Conservation (phyloP, 441 rosid genomes). For the Euphorbia schlechtendalii region DNA sequence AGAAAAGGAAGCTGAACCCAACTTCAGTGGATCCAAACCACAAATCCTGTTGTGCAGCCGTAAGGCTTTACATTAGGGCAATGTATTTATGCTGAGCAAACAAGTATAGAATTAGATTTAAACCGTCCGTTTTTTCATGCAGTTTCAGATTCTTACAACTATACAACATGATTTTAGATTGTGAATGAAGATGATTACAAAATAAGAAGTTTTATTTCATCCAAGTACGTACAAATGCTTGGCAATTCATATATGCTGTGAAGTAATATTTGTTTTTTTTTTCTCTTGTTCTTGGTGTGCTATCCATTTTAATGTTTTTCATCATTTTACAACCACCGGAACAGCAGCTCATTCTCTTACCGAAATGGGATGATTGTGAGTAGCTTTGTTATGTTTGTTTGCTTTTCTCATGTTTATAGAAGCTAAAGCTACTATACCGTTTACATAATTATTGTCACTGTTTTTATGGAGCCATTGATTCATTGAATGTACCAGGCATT, state of each 20-base stretch:
- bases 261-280: too few relatives aligned
- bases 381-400: too few relatives aligned
- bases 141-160: constrained; percentile 25
- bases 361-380: too few relatives aligned
- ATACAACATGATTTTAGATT: constrained; percentile 52
- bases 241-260: constrained; percentile 17
- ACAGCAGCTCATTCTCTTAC: too few relatives aligned
- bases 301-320: too few relatives aligned
- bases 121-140: constrained; percentile 16
- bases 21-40: constrained; percentile 34
- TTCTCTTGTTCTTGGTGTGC: background rate
- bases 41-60: constrained; percentile 41
- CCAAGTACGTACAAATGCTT: constrained; percentile 20
- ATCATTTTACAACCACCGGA: background rate
- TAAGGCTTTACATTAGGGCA: constrained; percentile 41
- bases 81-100: constrained; percentile 36
- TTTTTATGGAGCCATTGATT: too few relatives aligned
- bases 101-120: constrained; percentile 32
- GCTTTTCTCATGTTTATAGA: too few relatives aligned
- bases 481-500: too few relatives aligned
- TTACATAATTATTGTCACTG: too few relatives aligned
- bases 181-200: constrained; percentile 59
- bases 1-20: constrained; percentile 21
- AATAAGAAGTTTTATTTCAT: constrained; percentile 35
- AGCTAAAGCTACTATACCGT: too few relatives aligned